Conservation (phyloP, 2,329 filamentous ascomycete genomes). For the Orbilia quercus region DNA sequence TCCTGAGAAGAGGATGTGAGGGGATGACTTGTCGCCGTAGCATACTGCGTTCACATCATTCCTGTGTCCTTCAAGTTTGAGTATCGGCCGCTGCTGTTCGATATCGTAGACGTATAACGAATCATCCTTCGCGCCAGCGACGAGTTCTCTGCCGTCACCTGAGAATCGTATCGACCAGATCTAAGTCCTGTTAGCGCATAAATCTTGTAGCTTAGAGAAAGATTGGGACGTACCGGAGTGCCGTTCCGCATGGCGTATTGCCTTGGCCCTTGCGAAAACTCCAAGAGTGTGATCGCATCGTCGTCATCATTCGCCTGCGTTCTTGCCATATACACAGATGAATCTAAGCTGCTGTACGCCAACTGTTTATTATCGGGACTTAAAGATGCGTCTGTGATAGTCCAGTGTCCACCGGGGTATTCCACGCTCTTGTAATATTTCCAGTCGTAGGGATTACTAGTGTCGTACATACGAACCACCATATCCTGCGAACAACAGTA, state of each 20-base stretch:
- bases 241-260: conserved; percentile 57
- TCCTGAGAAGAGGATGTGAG: conserved; percentile 94
- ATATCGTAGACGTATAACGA: conserved; percentile 93
- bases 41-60: conserved; percentile 97
- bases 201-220: conserved; percentile 58
- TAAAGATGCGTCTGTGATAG: conserved; percentile 89
- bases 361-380: conserved; percentile 92
- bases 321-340: conserved; percentile 82
- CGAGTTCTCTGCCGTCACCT: conserved; percentile 87
- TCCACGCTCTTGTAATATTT: conserved; percentile 90
- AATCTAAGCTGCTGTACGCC: conserved; percentile 89
- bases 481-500: conserved; percentile 93
- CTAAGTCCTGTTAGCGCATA: conserved; percentile 61
- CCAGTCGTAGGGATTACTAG: conserved; percentile 94
- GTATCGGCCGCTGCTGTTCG: conserved; percentile 78
- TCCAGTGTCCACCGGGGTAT: conserved; percentile 92
- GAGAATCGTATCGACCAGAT: conserved; percentile 95
- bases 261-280: conserved; percentile 57
- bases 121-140: conserved; percentile 83
- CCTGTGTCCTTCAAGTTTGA: conserved; percentile 80
- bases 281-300: conserved; percentile 62
- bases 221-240: conserved; percentile 65
- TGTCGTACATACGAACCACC: conserved; percentile 96
- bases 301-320: conserved; percentile 74
- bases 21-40: conserved; percentile 84